Evolutionary conservation across 352 stramenopile species (phyloP).

Genomic region (Phytophthora vignae): DNA sequence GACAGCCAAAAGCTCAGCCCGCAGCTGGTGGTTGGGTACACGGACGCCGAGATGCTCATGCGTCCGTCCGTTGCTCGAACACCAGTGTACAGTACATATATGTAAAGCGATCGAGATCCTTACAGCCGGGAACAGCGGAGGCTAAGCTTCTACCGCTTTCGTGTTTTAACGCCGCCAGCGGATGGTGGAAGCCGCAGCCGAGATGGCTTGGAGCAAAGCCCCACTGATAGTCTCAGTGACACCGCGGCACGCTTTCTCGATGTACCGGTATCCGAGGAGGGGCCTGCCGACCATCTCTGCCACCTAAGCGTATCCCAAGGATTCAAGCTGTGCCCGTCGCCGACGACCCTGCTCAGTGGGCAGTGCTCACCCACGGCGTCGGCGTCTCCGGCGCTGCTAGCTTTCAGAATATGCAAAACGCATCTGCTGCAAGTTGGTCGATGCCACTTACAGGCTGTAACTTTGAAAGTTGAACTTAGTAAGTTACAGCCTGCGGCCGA

Average conservation of each 20-base stretch:
- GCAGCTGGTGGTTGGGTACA: slow-evolving; percentile 31
- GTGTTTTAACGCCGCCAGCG: slow-evolving; percentile 3
- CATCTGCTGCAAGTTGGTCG: not conserved
- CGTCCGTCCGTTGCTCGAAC: not conserved
- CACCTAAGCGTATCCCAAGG: slow-evolving; percentile 16
- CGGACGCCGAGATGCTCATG: not conserved
- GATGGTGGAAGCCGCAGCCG: not conserved
- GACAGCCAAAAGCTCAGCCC: slow-evolving; percentile 15
- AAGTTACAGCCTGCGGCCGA: not conserved
- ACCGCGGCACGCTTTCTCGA: slow-evolving; percentile 12
- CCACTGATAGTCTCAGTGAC: not conserved
- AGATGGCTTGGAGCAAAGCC: not conserved
- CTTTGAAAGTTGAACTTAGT: too few relatives aligned
- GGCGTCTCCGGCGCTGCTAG: not conserved
- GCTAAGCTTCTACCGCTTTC: not conserved
- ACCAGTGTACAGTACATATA: not conserved
- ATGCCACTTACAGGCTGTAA: too few relatives aligned
- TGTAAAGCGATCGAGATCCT: not conserved
- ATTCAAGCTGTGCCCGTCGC: slow-evolving; percentile 19
- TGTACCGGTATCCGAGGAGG: slow-evolving; percentile 13
- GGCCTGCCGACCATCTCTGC: slow-evolving; percentile 31
- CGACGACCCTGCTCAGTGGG: not conserved
- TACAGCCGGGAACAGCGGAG: not conserved
- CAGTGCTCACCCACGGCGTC: not conserved
- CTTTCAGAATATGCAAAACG: not conserved